Evolutionary conservation across 208 protist genomes (phyloP).

Genomic region (Trypanosoma grayi): DNA sequence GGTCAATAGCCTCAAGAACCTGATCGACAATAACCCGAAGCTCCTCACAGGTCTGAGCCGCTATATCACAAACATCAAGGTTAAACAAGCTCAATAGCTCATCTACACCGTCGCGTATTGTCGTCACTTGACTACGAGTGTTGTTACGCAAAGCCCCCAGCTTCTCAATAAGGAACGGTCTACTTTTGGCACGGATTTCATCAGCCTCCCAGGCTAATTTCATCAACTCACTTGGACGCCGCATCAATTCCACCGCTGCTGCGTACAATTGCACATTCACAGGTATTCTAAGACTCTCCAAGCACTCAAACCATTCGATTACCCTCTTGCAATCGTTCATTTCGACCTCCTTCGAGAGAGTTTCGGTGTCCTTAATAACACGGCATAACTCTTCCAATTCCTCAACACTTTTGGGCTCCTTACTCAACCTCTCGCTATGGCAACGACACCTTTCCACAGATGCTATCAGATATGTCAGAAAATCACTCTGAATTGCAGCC

Average conservation of each 20-base stretch:
- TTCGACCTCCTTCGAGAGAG: conserved; percentile 40
- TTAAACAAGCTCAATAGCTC: conserved; percentile 85
- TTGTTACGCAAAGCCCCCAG: conserved; percentile 43
- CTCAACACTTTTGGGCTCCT: conserved; percentile 52
- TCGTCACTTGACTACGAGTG: conserved; percentile 50
- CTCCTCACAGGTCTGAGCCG: conserved; percentile 79
- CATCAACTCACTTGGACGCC: conserved; percentile 42
- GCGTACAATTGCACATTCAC: conserved; percentile 54
- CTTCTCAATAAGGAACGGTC: conserved; percentile 51
- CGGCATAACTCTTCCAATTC: conserved; percentile 65
- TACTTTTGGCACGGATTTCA: conserved; percentile 35
- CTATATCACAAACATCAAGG: conserved; percentile 84
- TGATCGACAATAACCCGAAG: conserved; percentile 64
- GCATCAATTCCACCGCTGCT: conserved; percentile 60
- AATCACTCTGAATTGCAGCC: conserved; percentile 32
- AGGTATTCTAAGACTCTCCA: conserved; percentile 63
- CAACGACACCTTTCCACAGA: conserved; percentile 40
- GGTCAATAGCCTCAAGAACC: conserved; percentile 44
- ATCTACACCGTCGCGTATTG: conserved; percentile 66
- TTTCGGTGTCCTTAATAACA: conserved; percentile 38
- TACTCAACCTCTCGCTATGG: conserved; percentile 35
- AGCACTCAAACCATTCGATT: conserved; percentile 53
- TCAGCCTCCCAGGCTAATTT: conserved; percentile 30
- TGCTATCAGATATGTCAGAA: conserved; percentile 28
- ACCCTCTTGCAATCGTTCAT: conserved; percentile 42